Evolutionary conservation across 1,284 basidiomycete species (phyloP).

Genomic region (Abortiporus biennis): DNA sequence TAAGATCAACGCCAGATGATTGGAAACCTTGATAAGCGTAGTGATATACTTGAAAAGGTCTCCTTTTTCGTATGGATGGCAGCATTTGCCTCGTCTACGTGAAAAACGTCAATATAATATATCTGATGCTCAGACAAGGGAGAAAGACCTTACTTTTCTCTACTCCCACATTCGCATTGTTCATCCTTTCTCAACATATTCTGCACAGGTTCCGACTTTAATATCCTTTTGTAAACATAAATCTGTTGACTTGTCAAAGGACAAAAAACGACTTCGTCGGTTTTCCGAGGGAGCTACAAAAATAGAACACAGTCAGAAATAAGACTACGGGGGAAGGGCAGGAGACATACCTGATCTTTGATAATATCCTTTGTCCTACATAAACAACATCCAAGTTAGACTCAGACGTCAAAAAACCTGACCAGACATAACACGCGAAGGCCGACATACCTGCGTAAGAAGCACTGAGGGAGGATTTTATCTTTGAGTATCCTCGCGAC

Average conservation of each 20-base stretch:
- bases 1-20: slow-evolving; percentile 78
- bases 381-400: slow-evolving; percentile 7
- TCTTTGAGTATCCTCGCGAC: slow-evolving; percentile 57
- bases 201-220: slow-evolving; percentile 55
- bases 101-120: background rate
- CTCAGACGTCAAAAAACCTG: too few relatives aligned
- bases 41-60: slow-evolving; percentile 73
- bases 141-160: slow-evolving; percentile 1
- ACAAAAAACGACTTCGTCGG: slow-evolving; percentile 86
- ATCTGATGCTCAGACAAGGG: background rate
- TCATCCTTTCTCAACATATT: slow-evolving; percentile 63
- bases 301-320: background rate
- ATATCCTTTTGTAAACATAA: slow-evolving; percentile 63
- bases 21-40: slow-evolving; percentile 78
- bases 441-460: slow-evolving; percentile 60
- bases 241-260: slow-evolving; percentile 68
- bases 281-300: slow-evolving; percentile 70
- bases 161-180: slow-evolving; percentile 67
- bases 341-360: slow-evolving; percentile 48
- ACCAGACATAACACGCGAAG: background rate
- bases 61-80: slow-evolving; percentile 51
- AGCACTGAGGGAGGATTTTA: slow-evolving; percentile 68
- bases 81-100: slow-evolving; percentile 58
- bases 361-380: slow-evolving; percentile 78
- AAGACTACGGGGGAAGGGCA: background rate